These are phyloP conservation scores for Cyberlindnera euphorbiae DNA, from an alignment of 805 yeast genomes.

Conservation along the genomic window DNA sequence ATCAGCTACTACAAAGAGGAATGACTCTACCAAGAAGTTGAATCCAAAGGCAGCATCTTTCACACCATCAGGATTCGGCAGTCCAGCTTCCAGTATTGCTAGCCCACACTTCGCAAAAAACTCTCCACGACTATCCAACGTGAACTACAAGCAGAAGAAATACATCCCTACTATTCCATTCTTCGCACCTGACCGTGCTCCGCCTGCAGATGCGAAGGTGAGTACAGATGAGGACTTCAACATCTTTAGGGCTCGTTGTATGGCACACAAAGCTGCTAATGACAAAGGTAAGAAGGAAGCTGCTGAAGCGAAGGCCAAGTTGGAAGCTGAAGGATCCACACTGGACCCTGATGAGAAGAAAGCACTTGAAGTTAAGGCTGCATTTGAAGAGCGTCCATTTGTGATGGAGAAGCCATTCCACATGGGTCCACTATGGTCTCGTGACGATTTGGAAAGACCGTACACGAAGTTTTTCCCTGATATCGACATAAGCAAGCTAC, in stretches of 20 bases:
- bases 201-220: constrained; percentile 23
- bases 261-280: constrained; percentile 15
- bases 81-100: constrained; percentile 12
- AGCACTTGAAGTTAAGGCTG: too few relatives aligned
- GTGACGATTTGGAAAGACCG: constrained; percentile 42
- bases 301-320: constrained; percentile 12
- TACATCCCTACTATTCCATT: constrained; percentile 9
- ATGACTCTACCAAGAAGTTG: constrained; percentile 35
- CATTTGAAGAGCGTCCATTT: constrained; percentile 17
- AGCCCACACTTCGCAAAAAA: constrained; percentile 18
- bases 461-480: constrained; percentile 49
- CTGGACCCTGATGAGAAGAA: too few relatives aligned
- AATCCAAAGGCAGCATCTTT: constrained; percentile 57
- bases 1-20: constrained; percentile 3
- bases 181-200: constrained; percentile 22
- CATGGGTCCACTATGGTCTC: constrained; percentile 74
- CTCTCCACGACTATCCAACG: constrained; percentile 22
- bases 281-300: not conserved
- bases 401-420: constrained; percentile 58
- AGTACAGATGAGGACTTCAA: constrained; percentile 23
- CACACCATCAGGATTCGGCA: constrained; percentile 8
- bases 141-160: constrained; percentile 8
- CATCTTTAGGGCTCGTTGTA: constrained; percentile 26
- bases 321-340: too few relatives aligned
- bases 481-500: constrained; percentile 11